Percentiles rank a stretch among this genome's conserved stretches.
Evolutionary conservation across 257 asterid genomes (phyloP).

Genomic region (Leonotis leonurus): DNA sequence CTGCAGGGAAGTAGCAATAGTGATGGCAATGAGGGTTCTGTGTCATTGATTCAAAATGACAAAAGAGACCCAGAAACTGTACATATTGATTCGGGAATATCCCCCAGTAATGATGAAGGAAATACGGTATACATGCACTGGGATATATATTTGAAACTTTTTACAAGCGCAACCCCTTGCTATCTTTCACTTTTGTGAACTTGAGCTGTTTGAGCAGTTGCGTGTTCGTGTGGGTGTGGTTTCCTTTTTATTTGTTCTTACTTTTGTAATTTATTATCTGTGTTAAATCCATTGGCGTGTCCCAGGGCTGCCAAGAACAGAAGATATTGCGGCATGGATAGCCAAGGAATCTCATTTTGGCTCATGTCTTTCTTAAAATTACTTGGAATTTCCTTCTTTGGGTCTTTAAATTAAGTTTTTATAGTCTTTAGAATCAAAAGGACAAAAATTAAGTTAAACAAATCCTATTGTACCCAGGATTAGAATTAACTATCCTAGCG

Average conservation of each 20-base stretch:
- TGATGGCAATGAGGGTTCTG: constrained; percentile 4
- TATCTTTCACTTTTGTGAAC: background rate
- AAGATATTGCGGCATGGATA: constrained; percentile 1
- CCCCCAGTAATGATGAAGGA: constrained; percentile 20
- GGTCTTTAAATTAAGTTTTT: background rate
- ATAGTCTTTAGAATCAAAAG: background rate
- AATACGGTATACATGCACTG: constrained; percentile 17
- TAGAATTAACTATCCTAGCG: background rate
- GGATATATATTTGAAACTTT: background rate
- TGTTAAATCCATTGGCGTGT: constrained; percentile 14
- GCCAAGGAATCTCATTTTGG: background rate
- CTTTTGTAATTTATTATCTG: background rate
- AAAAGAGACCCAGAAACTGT: constrained; percentile 15
- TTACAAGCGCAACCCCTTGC: background rate
- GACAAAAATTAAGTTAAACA: background rate
- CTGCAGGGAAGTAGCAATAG: constrained; percentile 24
- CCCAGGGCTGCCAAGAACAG: constrained; percentile 13
- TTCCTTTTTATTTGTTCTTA: background rate
- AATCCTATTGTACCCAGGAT: background rate
- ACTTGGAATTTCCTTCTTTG: background rate
- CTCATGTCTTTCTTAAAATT: background rate
- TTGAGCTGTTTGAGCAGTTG: constrained; percentile 3
- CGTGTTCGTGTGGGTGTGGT: background rate
- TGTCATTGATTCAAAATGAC: background rate
- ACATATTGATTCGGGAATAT: constrained; percentile 13